Conservation (phyloP, 2,329 filamentous ascomycete species). For the Coleophoma eucalyptorum region DNA sequence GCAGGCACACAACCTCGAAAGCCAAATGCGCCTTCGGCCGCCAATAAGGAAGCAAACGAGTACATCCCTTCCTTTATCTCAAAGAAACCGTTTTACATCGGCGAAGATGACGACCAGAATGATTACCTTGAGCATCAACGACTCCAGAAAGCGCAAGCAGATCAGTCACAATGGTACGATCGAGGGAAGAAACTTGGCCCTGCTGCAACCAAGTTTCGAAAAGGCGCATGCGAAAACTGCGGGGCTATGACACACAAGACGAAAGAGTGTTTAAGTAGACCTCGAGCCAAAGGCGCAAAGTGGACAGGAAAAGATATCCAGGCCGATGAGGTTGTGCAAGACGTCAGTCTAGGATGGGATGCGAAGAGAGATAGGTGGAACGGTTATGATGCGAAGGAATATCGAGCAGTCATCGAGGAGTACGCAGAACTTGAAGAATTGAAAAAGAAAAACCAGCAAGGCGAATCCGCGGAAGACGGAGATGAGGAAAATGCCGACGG, state of each 20-base stretch:
- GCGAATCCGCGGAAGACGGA: constrained; percentile 42
- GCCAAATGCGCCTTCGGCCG: constrained; percentile 31
- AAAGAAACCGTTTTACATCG: constrained; percentile 94
- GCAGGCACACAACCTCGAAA: constrained; percentile 27
- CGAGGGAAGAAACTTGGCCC: constrained; percentile 80
- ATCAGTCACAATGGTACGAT: constrained; percentile 85
- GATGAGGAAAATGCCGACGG: constrained; percentile 51
- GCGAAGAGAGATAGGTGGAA: constrained; percentile 98
- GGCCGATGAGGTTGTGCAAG: constrained; percentile 82
- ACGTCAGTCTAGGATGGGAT: constrained; percentile 89
- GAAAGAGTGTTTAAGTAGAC: constrained; percentile 88
- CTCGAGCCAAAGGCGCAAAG: constrained; percentile 82
- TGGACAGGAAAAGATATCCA: constrained; percentile 93
- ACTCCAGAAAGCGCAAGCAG: constrained; percentile 62
- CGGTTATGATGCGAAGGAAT: constrained; percentile 89
- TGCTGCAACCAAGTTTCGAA: constrained; percentile 93
- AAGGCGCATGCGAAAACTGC: constrained; percentile 98
- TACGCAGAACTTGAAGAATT: constrained; percentile 83
- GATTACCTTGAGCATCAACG: constrained; percentile 97
- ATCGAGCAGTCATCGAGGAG: constrained; percentile 81
- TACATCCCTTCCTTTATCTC: constrained; percentile 99
- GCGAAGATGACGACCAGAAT: constrained; percentile 69
- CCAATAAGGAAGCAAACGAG: constrained; percentile 87
- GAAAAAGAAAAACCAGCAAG: constrained; percentile 46
- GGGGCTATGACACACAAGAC: constrained; percentile 95